phyloP scores from a whole-genome alignment of 1,284 basidiomycete genomes.

The Megacollybia platyphylla region DNA sequence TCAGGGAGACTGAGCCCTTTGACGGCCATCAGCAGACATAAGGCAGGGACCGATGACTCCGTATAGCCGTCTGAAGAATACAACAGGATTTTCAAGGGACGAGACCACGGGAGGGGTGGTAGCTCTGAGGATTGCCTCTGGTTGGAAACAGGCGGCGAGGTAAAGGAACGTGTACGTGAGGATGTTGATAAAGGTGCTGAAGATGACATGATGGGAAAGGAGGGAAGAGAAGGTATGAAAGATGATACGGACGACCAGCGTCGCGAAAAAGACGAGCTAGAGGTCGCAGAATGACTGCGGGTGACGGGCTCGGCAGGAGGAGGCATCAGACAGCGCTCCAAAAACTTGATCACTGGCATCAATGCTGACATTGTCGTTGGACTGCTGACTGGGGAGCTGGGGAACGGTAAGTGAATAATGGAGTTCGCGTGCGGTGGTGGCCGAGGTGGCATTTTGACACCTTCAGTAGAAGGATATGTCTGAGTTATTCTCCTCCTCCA shows the following conservation, averaged over 20 bases:
- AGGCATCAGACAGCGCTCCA: conserved; percentile 46
- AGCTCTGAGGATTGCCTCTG: conserved; percentile 9
- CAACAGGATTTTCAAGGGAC: conserved; percentile 60
- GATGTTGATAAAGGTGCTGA: conserved; percentile 1
- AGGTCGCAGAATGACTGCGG: conserved; percentile 1
- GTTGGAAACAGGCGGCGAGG: conserved; percentile 5
- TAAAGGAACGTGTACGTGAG: conserved; percentile 9
- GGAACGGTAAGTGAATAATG: conserved; percentile 64
- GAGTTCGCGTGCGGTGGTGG: conserved; percentile 59
- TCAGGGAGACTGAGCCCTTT: conserved; percentile 65
- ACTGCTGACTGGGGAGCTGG: conserved; percentile 45
- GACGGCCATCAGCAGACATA: conserved; percentile 82
- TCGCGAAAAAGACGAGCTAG: conserved; percentile 22
- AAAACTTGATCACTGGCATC: conserved; percentile 44
- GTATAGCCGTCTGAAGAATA: conserved; percentile 82
- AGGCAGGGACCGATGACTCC: conserved; percentile 81
- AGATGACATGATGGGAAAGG: conserved; percentile 10
- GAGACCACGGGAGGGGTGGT: conserved; percentile 16
- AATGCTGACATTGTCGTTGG: conserved; percentile 34
- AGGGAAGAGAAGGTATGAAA: conserved; percentile 21
- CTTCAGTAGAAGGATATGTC: conserved; percentile 13
- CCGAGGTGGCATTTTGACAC: conserved; percentile 30
- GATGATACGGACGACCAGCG: conserved; percentile 26
- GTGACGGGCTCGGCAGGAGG: conserved; percentile 4
- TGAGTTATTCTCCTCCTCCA: conserved; percentile 23